Evolutionary conservation across 1,284 basidiomycete genomes (phyloP).

Genomic region (Rhodotorula sp.): DNA sequence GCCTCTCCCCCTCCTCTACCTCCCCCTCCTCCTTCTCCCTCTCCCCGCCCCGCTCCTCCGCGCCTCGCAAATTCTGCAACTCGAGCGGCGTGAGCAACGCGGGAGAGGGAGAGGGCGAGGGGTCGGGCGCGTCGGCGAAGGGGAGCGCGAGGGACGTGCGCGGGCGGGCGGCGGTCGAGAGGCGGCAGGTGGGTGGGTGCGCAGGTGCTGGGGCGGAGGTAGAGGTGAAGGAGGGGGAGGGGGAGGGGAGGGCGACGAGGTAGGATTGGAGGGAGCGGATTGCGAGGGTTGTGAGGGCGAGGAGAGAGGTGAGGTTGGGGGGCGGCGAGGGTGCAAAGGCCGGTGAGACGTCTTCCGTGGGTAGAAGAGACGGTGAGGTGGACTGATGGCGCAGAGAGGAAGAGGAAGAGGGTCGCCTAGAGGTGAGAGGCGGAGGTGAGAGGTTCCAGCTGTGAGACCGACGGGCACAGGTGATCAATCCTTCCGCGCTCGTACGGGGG

Average conservation of each 20-base stretch:
- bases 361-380: too few species aligned
- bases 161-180: slow-evolving; percentile 13
- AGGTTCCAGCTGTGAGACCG: too few species aligned
- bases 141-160: slow-evolving; percentile 9
- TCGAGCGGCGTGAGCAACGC: too few species aligned
- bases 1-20: background rate
- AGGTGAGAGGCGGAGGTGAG: too few species aligned
- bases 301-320: slow-evolving; percentile 53
- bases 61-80: too few species aligned
- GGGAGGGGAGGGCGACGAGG: slow-evolving; percentile 67
- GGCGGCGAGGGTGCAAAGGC: background rate
- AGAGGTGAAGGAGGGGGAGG: background rate
- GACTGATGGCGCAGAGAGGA: too few species aligned
- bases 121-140: background rate
- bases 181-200: background rate
- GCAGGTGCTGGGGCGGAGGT: background rate
- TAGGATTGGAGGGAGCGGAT: slow-evolving; percentile 78
- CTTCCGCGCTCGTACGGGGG: too few species aligned
- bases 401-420: too few species aligned
- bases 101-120: background rate
- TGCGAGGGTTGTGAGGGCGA: slow-evolving; percentile 72
- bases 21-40: background rate
- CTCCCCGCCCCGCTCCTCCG: too few species aligned
- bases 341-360: background rate
- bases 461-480: too few species aligned